Conservation (phyloP, 139 green algal genomes). For the Coelastrella sp. region DNA sequence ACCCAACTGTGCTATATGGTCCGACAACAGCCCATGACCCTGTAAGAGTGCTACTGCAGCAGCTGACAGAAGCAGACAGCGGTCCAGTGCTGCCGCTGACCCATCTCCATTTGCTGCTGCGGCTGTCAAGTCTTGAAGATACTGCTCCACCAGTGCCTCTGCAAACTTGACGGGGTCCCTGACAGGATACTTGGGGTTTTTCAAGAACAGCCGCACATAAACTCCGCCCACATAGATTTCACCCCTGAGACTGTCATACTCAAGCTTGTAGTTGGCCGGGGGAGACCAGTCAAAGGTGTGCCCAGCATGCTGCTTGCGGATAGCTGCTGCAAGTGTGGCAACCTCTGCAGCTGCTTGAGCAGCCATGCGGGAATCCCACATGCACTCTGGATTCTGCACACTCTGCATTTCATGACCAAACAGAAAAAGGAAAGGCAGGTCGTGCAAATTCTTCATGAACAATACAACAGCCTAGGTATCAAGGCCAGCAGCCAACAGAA, state of each 20-base stretch:
- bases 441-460: not conserved
- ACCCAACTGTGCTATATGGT: slow-evolving; percentile 77
- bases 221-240: slow-evolving; percentile 89
- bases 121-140: slow-evolving; percentile 1
- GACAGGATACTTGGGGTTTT: slow-evolving; percentile 83
- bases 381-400: slow-evolving; percentile 85
- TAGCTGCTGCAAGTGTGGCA: slow-evolving; percentile 53
- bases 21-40: slow-evolving; percentile 68
- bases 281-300: slow-evolving; percentile 60
- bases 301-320: slow-evolving; percentile 47
- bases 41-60: slow-evolving; percentile 76
- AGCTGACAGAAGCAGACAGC: slow-evolving; percentile 74
- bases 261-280: slow-evolving; percentile 58
- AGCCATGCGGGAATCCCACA: slow-evolving; percentile 84
- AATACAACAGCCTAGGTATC: too few relatives aligned
- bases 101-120: slow-evolving; percentile 14
- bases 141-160: slow-evolving; percentile 79
- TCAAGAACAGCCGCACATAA: slow-evolving; percentile 93
- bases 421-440: not conserved
- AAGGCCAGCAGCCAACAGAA: too few relatives aligned
- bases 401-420: not conserved
- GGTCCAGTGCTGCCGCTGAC: not conserved
- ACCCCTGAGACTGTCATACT: slow-evolving; percentile 64
- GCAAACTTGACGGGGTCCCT: slow-evolving; percentile 77
- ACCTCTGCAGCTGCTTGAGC: slow-evolving; percentile 66